Base-by-base conservation (phyloP, 371 early-diverging fungal species). In the Cokeromyces recurvatus region DNA sequence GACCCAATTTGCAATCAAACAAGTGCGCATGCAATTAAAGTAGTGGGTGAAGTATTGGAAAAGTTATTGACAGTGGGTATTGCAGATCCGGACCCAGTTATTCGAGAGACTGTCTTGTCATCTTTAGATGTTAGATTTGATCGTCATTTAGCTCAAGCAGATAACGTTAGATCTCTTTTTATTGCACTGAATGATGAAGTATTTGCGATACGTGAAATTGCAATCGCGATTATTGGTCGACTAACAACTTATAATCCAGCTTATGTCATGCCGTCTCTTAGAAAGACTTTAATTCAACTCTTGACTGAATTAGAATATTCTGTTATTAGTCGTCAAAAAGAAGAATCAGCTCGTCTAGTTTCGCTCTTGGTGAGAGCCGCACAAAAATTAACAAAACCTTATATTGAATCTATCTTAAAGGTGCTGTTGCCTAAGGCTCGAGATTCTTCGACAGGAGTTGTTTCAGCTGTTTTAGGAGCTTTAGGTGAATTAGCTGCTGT, bases 281-380 rank as follows among this genome's bases (percentile, higher is more conserved):
- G 95, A 32, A 89, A 92, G 57, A 84, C 89, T 0, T 57, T 96
- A 17, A 89, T 94, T 40, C 92, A 94, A 56, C 75, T 97, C 0
- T 62, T 98, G 45, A 91, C 93, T 1, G 94, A 95, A 59, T 62
- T 98, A 15, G 95, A 96, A 68, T 94, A 90, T 57, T 87, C 95
- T 0, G 77, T 77, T 3, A 84, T 87, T 9, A 85, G 84, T 48
- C 79, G 90, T 10, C 91, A 91, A 53, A 91, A 92, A 38, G 95
- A 96, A 57, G 94, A 96, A 62, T 82, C 89, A 24, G 91, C 93
- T 6, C 77, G 84, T 19, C 59, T 95, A 8, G 71, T 96, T 3
- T 83, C 88, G 12, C 64, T 92, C 22, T 66, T 96, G 12, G 86
- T 82, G 5, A 71, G 85, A 7, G 82, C 94, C 1, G 84, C 92